Base-by-base conservation (phyloP, 352 stramenopile genomes). In the Albugo candida region DNA sequence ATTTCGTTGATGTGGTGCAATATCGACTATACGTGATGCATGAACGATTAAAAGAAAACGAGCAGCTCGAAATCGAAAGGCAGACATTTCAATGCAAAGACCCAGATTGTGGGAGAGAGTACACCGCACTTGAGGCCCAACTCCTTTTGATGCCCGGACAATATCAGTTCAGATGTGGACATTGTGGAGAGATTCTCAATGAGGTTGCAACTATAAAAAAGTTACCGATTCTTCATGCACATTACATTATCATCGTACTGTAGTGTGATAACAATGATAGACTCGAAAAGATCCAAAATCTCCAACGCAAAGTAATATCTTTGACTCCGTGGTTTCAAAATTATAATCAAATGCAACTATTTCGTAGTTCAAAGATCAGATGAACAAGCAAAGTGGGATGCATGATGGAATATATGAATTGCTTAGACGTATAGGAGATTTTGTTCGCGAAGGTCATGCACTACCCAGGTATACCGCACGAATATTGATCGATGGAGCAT, bases 1-100 rank as follows among this genome's bases (percentile, higher is more conserved):
- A 92, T 59, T 89, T 92, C 61, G 75, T 88, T 40, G 77, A 92
- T 51, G 77, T 92, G 48, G 75, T 92, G 49, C 74, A 84, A 54
- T 92, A 83, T 50, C 76, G 79, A 11, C 61, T 92, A 16, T 92
- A 87, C 57, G 48, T 91, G 37, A 92, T 92, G 67, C 70, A 85
- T 49, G 74, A 89, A 49, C 70, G 87, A 36, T 53, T 92, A 1
- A 89, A 87, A 51, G 77, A 89, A 52, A 78, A 58, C 49, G 79
- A 92, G 52, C 76, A 87, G 51, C 51, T 88, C 1, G 79, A 92
- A 51, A 86, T 92, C 45, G 79, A 91, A 57, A 65, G 79, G 0
- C 76, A 91, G 49, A 92, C 76, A 12, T 92, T 85, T 52, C 68
- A 82, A 48, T 92, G 79, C 55, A 86, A 81, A 21, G 68, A 89